Evolutionary conservation across 2,329 filamentous ascomycete species (phyloP).

Genomic region (Colletotrichum godetiae): DNA sequence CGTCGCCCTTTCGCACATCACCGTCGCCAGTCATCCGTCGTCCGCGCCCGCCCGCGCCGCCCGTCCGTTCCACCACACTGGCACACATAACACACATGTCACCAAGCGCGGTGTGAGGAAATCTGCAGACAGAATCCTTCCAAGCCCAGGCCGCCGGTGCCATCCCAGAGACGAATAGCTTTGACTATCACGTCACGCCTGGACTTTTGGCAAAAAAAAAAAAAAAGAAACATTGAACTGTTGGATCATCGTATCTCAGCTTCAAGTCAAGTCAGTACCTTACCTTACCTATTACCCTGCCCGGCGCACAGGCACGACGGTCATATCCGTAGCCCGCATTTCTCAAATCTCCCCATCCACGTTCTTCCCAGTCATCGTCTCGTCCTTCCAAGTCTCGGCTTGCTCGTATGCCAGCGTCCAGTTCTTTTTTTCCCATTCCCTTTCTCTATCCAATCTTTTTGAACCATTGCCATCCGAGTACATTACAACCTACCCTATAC

Average conservation of each 20-base stretch:
- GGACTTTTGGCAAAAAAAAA: neutral
- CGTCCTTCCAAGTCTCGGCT: neutral
- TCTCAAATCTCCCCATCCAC: neutral
- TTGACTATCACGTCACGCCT: constrained; percentile 9
- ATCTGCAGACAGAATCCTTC: neutral
- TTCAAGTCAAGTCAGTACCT: constrained; percentile 9
- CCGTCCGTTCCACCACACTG: constrained; percentile 1
- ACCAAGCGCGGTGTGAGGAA: constrained; percentile 11
- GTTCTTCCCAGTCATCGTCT: neutral
- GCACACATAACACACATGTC: constrained; percentile 3
- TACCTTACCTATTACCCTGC: neutral
- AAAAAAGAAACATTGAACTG: neutral
- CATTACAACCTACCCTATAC: neutral
- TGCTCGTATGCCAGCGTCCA: neutral
- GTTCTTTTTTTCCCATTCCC: neutral
- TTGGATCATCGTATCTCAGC: neutral
- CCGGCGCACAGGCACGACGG: neutral
- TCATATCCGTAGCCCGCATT: constrained; percentile 8
- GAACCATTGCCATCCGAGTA: neutral
- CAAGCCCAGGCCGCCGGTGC: neutral
- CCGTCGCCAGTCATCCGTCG: neutral
- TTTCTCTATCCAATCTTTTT: neutral
- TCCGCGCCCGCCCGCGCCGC: neutral
- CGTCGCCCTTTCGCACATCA: neutral
- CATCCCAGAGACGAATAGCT: constrained; percentile 1